Conservation (phyloP, 805 yeast genomes). For the Zygosaccharomyces bisporus region DNA sequence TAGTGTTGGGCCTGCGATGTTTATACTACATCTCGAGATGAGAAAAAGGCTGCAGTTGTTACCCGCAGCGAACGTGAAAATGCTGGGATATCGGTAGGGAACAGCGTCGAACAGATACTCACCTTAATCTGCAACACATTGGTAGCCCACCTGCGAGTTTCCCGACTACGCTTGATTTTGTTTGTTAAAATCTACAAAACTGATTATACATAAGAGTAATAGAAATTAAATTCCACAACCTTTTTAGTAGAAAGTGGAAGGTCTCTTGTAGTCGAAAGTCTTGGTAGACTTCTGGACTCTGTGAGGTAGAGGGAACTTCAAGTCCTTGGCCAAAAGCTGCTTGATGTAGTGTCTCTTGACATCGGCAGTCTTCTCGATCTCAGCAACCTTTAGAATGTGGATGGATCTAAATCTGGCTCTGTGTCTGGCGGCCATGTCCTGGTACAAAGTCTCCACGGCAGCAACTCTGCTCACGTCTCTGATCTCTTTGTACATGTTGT, state of each 20-base stretch:
- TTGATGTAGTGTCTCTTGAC: slow-evolving; percentile 99
- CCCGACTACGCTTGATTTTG: slow-evolving; percentile 13
- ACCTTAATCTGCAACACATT: background rate
- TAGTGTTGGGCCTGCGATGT: background rate
- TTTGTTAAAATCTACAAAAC: slow-evolving; percentile 28
- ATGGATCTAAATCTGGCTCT: slow-evolving; percentile 99
- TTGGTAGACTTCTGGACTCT: slow-evolving; percentile 89
- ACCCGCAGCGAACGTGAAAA: slow-evolving; percentile 7
- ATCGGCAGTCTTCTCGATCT: slow-evolving; percentile 94
- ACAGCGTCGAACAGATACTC: too few species aligned
- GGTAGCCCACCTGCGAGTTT: background rate
- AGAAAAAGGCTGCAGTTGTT: background rate
- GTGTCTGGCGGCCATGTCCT: slow-evolving; percentile 99
- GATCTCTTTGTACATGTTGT: slow-evolving; percentile 99
- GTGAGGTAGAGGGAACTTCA: slow-evolving; percentile 99
- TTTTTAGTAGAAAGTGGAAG: slow-evolving; percentile 92
- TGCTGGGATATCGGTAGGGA: background rate
- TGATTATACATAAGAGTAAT: slow-evolving; percentile 26
- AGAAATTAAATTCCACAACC: slow-evolving; percentile 8
- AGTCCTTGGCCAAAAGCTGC: slow-evolving; percentile 92
- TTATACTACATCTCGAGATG: slow-evolving; percentile 3
- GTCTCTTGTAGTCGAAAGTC: slow-evolving; percentile 88
- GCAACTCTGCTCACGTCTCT: slow-evolving; percentile 99
- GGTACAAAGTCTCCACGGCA: slow-evolving; percentile 98
- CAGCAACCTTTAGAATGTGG: slow-evolving; percentile 99